phyloP scores from a whole-genome alignment of 176 grass and related monocot species.

The Cocos nucifera region DNA sequence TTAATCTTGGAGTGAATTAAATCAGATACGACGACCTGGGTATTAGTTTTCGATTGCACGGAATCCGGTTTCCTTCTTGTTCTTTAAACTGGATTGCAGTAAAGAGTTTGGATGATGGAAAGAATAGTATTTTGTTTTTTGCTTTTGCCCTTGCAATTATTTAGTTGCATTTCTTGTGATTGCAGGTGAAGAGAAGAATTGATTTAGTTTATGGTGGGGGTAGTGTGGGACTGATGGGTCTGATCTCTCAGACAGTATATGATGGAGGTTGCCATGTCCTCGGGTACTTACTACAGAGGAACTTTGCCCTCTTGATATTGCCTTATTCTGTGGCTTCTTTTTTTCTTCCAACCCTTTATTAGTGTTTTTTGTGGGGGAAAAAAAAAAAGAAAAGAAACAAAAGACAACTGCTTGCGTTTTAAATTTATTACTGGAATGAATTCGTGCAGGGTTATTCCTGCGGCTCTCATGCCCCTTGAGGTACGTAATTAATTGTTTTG shows the following conservation, averaged over 20 bases:
- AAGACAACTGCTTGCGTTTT: constrained; percentile 1
- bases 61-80: no score
- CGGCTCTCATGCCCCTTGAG: constrained; percentile 84
- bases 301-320: no score
- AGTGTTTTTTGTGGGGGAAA: no score
- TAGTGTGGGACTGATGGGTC: constrained; percentile 87
- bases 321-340: no score
- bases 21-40: background rate
- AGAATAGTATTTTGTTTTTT: no score
- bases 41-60: no score
- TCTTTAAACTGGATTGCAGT: no score
- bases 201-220: constrained; percentile 95
- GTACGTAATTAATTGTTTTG: constrained; percentile 28
- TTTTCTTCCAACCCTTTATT: no score
- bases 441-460: constrained; percentile 70
- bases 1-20: background rate
- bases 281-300: constrained; percentile 28
- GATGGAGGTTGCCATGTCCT: constrained; percentile 81
- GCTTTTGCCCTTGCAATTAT: no score
- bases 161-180: no score
- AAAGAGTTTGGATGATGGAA: no score
- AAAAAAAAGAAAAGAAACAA: no score
- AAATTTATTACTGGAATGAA: background rate
- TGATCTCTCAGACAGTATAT: constrained; percentile 82
- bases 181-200: constrained; percentile 64